Base-by-base conservation (phyloP, 768 basidiomycete species). In the Cantharellus anzutake region DNA sequence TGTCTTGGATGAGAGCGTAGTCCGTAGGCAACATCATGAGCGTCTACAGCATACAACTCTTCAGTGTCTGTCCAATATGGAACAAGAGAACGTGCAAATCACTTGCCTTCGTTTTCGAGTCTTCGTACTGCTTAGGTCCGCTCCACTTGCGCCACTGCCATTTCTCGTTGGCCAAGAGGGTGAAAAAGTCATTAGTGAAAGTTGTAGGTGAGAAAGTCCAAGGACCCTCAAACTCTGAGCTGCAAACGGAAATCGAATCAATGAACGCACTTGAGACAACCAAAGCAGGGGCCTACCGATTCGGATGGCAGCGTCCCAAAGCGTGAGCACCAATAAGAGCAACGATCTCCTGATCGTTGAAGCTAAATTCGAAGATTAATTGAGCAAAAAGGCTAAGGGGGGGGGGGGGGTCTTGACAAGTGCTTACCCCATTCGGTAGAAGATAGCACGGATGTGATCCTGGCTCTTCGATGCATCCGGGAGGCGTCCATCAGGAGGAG, bases 11-110 rank as follows among this genome's bases (percentile, higher is more conserved):
- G 60, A 98, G 77, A 59, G 86, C 82, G 70, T 91, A 91, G 72
- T 96, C 92, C 66, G 91, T 84, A 83, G 91, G 91, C 51, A 97
- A 74, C 93, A 97, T 97, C 93, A 97, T 97, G 57, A 97, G 75
- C 35, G 80, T 71, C 52, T 55, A 37, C 7, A 11, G 35, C 14
- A 37, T 7, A 7, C 14, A 37, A 37, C 14, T 55, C 44, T 11
- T 11, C 14, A 7, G 52, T 29, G 38, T 55, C 52, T 14, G 52
- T 55, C 35, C 7, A 55, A 11, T 7, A 11, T 37, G 35, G 52
- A 37, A 37, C 52, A 11, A 37, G 35, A 55, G 11, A 55, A 37
- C 44, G 44, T 48, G 44, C 44, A 29, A 1, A 48, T 48, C 14
- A 11, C 52, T 7, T 11, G 38, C 52, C 66, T 78, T 78, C 48